Evolutionary conservation across 2,329 filamentous ascomycete species (phyloP), one percentile per base, ranked within the genome.

Genomic region (Fusarium virguliforme): DNA sequence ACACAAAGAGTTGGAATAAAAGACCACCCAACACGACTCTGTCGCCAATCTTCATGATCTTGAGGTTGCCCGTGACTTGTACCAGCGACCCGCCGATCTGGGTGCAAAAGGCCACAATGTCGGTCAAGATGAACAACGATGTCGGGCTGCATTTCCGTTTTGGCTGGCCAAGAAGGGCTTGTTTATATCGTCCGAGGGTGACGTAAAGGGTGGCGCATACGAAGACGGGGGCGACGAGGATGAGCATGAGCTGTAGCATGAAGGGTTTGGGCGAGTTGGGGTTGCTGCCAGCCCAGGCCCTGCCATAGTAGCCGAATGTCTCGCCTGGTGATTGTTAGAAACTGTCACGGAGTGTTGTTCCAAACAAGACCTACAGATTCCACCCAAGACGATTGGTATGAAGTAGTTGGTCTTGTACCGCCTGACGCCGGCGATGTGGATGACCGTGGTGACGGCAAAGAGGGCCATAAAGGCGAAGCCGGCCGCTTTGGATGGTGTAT

Each of bases 231-330:
- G 64, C 51, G 15, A 67, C 66, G 24, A 68, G 55, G 41, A 68
- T 68, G 13, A 68, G 50, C 66, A 68, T 68, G 38, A 68, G 66
- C n/a, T 68, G 66, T 0, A 68, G 59, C 66, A 68, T 68, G 18
- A 66, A 68, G 8, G 66, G 66, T 1, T 15, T 30, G 9, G 66
- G 66, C 2, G 59, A 66, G 24, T 68, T 30, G 3, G 66, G 66
- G 2, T 12, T 13, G 12, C 30, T 32, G 34, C 63, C 66, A 1
- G 63, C 66, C 66, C 66, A 68, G 6, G 58, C 59, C 15, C 64
- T 60, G 7, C 63, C 64, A 12, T 60, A 64, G n/a, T 67, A 56
- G 12, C 64, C 64, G 26, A 67, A 67, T n/a, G 55, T 56, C 43
- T 67, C 64, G 18, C 64, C 64, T 67, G 8, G 3, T n/a, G 15